phyloP scores from a whole-genome alignment of 2,329 filamentous ascomycete genomes.

The Cercospora sojina region DNA sequence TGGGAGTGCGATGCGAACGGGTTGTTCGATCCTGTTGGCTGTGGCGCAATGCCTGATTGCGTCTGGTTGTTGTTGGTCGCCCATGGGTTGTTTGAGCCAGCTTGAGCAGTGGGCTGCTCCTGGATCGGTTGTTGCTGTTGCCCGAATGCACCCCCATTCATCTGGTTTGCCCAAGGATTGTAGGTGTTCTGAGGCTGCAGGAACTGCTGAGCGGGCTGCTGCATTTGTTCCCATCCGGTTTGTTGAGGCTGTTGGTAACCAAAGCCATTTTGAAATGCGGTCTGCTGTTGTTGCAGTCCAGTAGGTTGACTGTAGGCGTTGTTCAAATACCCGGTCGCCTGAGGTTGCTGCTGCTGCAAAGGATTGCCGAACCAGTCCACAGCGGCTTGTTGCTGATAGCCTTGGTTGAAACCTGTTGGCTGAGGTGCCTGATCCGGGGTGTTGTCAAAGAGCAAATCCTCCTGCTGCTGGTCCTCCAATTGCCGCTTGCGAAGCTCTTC shows the following conservation, averaged over 20 bases:
- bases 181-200: conserved; percentile 62
- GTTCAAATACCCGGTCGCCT: conserved; percentile 64
- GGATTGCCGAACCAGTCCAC: conserved; percentile 98
- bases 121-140: conserved; percentile 54
- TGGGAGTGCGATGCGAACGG: conserved; percentile 78
- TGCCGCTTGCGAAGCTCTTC: conserved; percentile 84
- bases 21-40: conserved; percentile 95
- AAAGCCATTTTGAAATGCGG: conserved; percentile 70
- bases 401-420: conserved; percentile 88
- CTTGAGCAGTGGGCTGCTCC: conserved; percentile 64
- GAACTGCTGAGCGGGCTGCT: conserved; percentile 52
- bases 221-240: conserved; percentile 64
- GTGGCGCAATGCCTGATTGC: conserved; percentile 68
- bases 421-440: conserved; percentile 63
- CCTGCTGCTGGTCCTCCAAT: conserved; percentile 76
- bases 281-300: conserved; percentile 63
- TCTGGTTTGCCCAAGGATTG: conserved; percentile 44
- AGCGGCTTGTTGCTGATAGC: conserved; percentile 92
- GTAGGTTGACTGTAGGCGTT: conserved; percentile 74
- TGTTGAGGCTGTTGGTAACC: conserved; percentile 59
- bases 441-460: conserved; percentile 85
- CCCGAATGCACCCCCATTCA: conserved; percentile 58
- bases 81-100: conserved; percentile 95
- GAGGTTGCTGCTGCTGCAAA: conserved; percentile 60
- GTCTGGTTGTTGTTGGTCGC: conserved; percentile 57